A percentile compares a stretch with the other conserved stretches of the same genome.
These are phyloP conservation scores for Tricholoma hemisulphureum DNA, from an alignment of 768 basidiomycete species.

Conservation along the genomic window DNA sequence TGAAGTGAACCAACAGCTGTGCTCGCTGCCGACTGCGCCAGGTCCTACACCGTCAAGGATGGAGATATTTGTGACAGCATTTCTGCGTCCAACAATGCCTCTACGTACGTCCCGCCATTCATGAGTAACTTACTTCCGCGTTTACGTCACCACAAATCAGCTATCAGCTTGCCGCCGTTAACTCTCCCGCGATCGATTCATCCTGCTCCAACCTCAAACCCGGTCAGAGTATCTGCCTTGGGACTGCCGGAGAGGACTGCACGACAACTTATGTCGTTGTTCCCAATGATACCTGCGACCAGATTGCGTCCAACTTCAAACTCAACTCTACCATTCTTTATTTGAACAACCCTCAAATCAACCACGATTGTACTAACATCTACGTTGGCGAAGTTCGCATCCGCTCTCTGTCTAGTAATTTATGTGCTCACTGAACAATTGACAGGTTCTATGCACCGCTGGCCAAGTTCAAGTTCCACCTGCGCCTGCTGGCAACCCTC, in stretches of 20 bases:
- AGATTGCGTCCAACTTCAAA: conserved; percentile 36
- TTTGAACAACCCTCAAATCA: conserved; percentile 75
- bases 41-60: conserved; percentile 53
- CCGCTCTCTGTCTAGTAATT: background rate
- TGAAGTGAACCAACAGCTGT: conserved; percentile 19
- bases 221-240: conserved; percentile 60
- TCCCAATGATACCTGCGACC: conserved; percentile 56
- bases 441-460: conserved; percentile 53
- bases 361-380: conserved; percentile 57
- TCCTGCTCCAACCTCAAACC: conserved; percentile 59
- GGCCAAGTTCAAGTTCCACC: conserved; percentile 43
- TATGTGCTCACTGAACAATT: conserved; percentile 1
- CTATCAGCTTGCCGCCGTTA: conserved; percentile 71
- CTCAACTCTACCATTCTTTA: conserved; percentile 55
- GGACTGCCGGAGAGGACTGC: conserved; percentile 60
- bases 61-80: conserved; percentile 71
- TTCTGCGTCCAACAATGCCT: conserved; percentile 57
- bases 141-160: conserved; percentile 33
- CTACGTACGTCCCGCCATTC: conserved; percentile 46
- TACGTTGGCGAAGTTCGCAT: conserved; percentile 70
- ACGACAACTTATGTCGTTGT: conserved; percentile 54
- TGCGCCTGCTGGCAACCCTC: conserved; percentile 24
- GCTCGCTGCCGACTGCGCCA: conserved; percentile 48
- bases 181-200: conserved; percentile 47
- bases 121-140: background rate